Conservation (phyloP, 495 filamentous ascomycete species). For the Lasiosphaeris hirsuta region DNA sequence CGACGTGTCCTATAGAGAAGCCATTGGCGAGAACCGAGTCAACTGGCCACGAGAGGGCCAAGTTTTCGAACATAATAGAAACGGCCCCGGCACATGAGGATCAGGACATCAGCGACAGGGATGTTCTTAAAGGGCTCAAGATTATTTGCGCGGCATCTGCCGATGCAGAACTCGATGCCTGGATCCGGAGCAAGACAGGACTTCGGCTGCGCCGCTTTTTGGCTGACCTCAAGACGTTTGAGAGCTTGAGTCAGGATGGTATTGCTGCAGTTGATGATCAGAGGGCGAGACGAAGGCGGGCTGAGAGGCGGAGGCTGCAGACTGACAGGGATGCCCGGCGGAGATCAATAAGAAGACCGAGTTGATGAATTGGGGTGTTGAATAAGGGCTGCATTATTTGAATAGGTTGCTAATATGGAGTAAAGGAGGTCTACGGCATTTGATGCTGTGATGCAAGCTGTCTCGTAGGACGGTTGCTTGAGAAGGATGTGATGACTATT, state of each 20-base stretch:
- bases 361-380: background rate
- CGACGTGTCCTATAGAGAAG: background rate
- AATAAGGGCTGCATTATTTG: background rate
- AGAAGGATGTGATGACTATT: background rate
- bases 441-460: background rate
- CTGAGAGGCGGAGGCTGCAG: constrained; percentile 5
- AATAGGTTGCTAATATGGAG: background rate
- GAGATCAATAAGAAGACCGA: background rate
- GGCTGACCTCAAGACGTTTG: constrained; percentile 45
- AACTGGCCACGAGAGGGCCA: background rate
- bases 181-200: constrained; percentile 44
- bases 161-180: constrained; percentile 42
- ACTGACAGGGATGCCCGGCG: background rate
- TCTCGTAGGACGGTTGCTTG: background rate
- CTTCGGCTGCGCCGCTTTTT: constrained; percentile 44
- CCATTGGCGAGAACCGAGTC: background rate
- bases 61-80: background rate
- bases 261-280: constrained; percentile 3
- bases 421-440: background rate
- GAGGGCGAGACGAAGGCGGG: constrained; percentile 10
- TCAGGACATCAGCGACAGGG: constrained; percentile 34
- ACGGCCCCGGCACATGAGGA: constrained; percentile 25
- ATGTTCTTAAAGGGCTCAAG: constrained; percentile 47
- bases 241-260: constrained; percentile 29
- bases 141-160: constrained; percentile 48